Conservation (phyloP, 768 basidiomycete species). For the Krasilnikovozyma curviuscula region DNA sequence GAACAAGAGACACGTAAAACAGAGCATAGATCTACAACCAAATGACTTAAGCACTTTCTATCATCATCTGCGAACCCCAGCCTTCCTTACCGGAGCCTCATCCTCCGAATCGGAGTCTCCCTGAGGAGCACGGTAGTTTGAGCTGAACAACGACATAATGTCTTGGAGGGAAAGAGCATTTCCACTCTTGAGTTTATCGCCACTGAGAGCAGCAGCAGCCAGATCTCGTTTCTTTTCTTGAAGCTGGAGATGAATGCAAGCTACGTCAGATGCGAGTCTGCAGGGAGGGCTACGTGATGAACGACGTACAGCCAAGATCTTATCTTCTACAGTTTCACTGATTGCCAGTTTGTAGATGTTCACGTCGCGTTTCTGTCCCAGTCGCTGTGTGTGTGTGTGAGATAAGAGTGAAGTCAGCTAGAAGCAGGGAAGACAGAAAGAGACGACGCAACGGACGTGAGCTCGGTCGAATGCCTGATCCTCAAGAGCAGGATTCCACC, state of each 20-base stretch:
- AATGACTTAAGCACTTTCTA: no score
- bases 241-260: constrained; percentile 32
- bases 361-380: constrained; percentile 70
- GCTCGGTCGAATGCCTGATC: constrained; percentile 88
- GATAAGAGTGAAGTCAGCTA: background rate
- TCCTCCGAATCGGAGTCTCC: no score
- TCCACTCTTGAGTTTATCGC: constrained; percentile 68
- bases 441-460: constrained; percentile 32
- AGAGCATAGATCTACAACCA: no score
- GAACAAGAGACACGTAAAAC: no score
- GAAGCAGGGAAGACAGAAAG: background rate
- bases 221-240: constrained; percentile 81
- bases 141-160: constrained; percentile 37
- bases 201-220: constrained; percentile 63
- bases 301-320: constrained; percentile 27
- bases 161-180: constrained; percentile 63
- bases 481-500: constrained; percentile 39
- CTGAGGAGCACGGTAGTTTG: no score
- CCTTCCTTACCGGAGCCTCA: no score
- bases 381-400: constrained; percentile 20
- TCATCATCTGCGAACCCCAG: no score
- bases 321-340: constrained; percentile 65
- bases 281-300: background rate
- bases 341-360: constrained; percentile 55
- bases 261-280: background rate